These are phyloP conservation scores for Blastobotrys muscicola DNA, from an alignment of 805 yeast genomes.

Conservation along the genomic window DNA sequence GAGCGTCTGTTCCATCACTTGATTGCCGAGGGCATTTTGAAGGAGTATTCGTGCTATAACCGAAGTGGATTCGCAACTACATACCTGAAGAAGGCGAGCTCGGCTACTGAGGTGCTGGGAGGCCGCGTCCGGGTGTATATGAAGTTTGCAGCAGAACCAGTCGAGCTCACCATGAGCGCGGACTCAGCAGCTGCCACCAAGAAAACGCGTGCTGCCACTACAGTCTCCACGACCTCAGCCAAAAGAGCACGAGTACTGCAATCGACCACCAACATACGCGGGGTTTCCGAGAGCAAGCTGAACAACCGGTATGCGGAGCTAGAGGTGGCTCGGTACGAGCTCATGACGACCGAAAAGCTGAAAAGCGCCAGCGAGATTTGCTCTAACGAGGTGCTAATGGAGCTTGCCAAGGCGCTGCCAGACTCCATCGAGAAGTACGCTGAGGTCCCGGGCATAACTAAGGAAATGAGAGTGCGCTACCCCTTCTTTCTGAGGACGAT, in stretches of 20 bases:
- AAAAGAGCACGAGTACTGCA: not conserved
- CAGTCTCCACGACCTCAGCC: no score
- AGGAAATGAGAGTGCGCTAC: constrained; percentile 3
- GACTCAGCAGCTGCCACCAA: no score
- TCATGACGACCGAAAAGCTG: not conserved
- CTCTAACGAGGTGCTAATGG: constrained; percentile 23
- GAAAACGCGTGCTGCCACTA: no score
- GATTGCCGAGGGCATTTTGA: constrained; percentile 52
- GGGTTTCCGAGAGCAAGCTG: no score
- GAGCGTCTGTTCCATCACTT: constrained; percentile 79
- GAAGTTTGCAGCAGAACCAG: no score
- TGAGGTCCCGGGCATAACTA: constrained; percentile 31
- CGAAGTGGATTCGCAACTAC: constrained; percentile 34
- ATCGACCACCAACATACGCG: no score
- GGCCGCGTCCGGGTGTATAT: no score
- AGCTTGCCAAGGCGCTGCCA: constrained; percentile 50
- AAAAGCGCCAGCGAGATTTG: constrained; percentile 3
- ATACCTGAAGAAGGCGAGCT: constrained; percentile 1
- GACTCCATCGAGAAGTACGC: constrained; percentile 39
- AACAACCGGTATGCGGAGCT: constrained; percentile 7
- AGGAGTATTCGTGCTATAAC: constrained; percentile 41
- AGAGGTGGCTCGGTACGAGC: constrained; percentile 7
- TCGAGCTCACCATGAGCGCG: no score
- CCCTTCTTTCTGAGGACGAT: no score
- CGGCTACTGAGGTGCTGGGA: constrained; percentile 1